Conservation (phyloP, 352 stramenopile species). For the Chrysophaeum taylorii region DNA sequence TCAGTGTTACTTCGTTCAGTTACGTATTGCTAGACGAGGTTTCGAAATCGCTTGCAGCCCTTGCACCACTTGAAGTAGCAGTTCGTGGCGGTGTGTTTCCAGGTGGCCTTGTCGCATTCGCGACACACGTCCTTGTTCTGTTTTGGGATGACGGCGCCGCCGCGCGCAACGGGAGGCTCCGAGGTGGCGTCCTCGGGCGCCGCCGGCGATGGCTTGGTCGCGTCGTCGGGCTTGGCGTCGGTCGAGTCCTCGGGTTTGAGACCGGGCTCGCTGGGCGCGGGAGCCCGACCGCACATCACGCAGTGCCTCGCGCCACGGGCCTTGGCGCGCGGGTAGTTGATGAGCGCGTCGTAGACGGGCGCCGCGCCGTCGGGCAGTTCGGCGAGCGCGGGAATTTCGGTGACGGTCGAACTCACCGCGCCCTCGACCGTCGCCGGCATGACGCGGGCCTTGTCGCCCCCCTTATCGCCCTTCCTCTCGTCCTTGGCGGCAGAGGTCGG, state of each 20-base stretch:
- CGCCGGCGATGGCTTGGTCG: too few relatives aligned
- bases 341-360: constrained; percentile 6
- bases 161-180: too few relatives aligned
- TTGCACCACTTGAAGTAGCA: constrained; percentile 19
- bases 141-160: background rate
- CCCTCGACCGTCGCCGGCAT: constrained; percentile 1
- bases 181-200: too few relatives aligned
- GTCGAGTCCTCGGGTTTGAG: background rate
- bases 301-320: constrained; percentile 5
- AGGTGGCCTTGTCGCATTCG: constrained; percentile 12
- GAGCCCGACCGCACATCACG: constrained; percentile 11
- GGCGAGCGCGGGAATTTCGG: background rate
- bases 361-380: background rate
- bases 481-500: too few relatives aligned
- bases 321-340: constrained; percentile 14
- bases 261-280: too few relatives aligned
- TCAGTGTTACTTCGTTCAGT: too few relatives aligned
- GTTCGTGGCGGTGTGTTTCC: background rate
- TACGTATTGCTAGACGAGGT: too few relatives aligned
- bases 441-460: background rate
- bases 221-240: background rate
- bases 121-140: constrained; percentile 10
- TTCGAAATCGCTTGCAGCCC: constrained; percentile 15
- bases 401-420: background rate
- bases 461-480: background rate